Base-by-base conservation (phyloP, 805 yeast genomes). In the Spathaspora sp. region DNA sequence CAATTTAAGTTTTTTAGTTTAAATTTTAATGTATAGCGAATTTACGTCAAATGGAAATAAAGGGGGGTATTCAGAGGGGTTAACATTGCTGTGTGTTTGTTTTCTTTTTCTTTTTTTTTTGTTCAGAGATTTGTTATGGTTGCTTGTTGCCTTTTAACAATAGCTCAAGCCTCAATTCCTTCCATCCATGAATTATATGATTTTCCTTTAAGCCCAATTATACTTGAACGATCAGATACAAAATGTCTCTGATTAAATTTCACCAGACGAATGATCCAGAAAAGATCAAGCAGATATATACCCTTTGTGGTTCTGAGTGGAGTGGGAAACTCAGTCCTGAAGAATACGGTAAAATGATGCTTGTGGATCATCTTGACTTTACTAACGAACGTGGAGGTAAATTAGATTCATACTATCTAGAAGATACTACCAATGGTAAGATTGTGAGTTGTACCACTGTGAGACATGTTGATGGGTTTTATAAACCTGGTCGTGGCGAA, bases 241-340 rank as follows among this genome's bases (percentile, higher is more conserved):
- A 35, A 32, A 35, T 35, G 40, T 16, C 40, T 7, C 18, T 16
- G 18, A 35, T 50, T 20, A 12, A 44, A 26, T 53, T 53, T 31
- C 32, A 42, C 19, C n/a, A 44, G 26, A 61, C 69, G 7, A 57
- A 56, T n/a, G 67, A 67, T 42, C 61, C 66, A 9, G 56, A 52
- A 11, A 56, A 58, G 18, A 55, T 69, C 39, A 49, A 48, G 12
- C 56, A 60, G 26, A 45, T 66, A 14, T 66, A 58, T 42, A 35
- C 51, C 1, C 57, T 68, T 18, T 49, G 63, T 39, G 72, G 64
- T 6, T 32, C 56, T 2, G 66, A 65, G 44, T 66, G 70, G 67
- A 52, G 63, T 23, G 60, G 61, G 0, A 47, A 43, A 18, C 32
- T 50, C 18, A 35, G 32, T 18, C 49, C 63, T 2, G 59, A 59